phyloP scores from a whole-genome alignment of 257 asterid genomes.

The Salvia splendens region DNA sequence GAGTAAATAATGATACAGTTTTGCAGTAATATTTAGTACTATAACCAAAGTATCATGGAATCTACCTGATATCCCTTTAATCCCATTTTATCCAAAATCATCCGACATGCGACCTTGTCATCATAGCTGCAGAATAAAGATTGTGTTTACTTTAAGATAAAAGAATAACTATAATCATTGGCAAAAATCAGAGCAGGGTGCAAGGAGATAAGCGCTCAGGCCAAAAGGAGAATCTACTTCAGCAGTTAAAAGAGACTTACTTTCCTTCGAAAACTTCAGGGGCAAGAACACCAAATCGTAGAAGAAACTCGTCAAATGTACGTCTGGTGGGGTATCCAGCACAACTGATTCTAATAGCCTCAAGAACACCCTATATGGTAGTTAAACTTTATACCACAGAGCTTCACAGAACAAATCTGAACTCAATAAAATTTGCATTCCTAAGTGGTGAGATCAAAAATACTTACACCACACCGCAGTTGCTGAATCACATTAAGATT shows the following conservation, averaged over 20 bases:
- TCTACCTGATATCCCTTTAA: conserved; percentile 78
- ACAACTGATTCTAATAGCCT: conserved; percentile 98
- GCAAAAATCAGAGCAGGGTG: conserved; percentile 18
- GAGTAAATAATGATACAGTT: conserved; percentile 8
- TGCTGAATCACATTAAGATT: conserved; percentile 77
- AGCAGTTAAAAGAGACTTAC: conserved; percentile 46
- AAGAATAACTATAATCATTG: conserved; percentile 16
- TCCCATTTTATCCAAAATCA: conserved; percentile 75
- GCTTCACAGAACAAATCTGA: conserved; percentile 9
- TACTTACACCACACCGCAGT: conserved; percentile 94
- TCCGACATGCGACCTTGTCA: conserved; percentile 69
- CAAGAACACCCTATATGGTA: conserved; percentile 82
- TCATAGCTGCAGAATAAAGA: conserved; percentile 51
- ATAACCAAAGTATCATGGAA: not conserved
- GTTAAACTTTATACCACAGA: conserved; percentile 15
- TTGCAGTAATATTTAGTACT: conserved; percentile 5
- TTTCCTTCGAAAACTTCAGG: conserved; percentile 66
- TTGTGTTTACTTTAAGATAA: conserved; percentile 17
- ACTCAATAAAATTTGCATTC: conserved; percentile 21
- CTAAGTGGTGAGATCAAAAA: conserved; percentile 28
- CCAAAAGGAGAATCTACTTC: not conserved
- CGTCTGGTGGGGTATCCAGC: conserved; percentile 99
- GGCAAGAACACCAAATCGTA: conserved; percentile 97
- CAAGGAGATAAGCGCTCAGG: conserved; percentile 9
- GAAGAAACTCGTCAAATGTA: conserved; percentile 93